phyloP scores from a whole-genome alignment of 176 grass and related monocot species.

The Dendrocalamus sinicus region DNA sequence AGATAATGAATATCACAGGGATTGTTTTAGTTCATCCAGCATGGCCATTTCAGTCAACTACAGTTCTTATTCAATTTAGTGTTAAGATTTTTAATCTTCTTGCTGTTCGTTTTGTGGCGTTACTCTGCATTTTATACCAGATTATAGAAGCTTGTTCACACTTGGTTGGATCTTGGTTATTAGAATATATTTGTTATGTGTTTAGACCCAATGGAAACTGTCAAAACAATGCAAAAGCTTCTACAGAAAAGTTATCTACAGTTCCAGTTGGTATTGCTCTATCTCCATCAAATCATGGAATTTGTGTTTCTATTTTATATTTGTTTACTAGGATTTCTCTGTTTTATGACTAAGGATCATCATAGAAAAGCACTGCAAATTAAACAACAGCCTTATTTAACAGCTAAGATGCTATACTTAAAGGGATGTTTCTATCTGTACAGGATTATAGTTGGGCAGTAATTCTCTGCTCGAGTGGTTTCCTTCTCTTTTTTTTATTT shows the following conservation, averaged over 20 bases:
- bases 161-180: conserved; percentile 21
- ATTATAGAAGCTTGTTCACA: not conserved
- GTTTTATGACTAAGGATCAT: not conserved
- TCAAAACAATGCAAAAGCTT: not conserved
- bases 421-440: not conserved
- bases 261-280: not conserved
- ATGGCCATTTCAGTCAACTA: conserved; percentile 14
- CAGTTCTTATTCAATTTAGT: not conserved
- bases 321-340: conserved; percentile 2
- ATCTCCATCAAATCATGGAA: not conserved
- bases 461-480: not conserved
- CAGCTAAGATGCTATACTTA: not conserved
- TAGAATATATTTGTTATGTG: not conserved
- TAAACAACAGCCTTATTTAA: conserved; percentile 6
- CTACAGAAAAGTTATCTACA: not conserved
- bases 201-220: conserved; percentile 6
- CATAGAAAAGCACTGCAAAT: not conserved
- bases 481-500: not conserved
- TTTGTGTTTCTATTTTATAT: not conserved
- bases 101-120: conserved; percentile 30
- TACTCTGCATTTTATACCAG: not conserved
- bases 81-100: not conserved
- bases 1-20: not conserved
- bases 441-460: not conserved
- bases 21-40: conserved; percentile 1